Conservation (phyloP, 1,284 basidiomycete species). For the Ceratobasidium theobromae region DNA sequence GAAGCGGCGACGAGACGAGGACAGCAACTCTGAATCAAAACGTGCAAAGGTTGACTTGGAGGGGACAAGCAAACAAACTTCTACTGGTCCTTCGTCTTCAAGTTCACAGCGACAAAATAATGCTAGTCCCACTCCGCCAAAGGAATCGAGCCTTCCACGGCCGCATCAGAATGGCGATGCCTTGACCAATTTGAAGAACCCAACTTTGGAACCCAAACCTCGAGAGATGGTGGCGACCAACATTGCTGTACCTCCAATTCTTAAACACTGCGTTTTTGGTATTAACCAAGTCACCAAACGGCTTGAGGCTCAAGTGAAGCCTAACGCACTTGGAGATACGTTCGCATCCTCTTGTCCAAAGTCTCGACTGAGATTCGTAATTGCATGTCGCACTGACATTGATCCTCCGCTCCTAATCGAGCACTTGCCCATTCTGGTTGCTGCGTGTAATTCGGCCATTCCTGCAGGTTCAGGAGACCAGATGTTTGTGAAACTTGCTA, state of each 20-base stretch:
- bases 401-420: constrained; percentile 68
- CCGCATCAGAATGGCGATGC: too few species aligned
- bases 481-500: constrained; percentile 57
- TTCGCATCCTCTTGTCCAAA: constrained; percentile 31
- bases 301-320: constrained; percentile 60
- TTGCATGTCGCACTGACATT: constrained; percentile 71
- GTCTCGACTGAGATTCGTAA: constrained; percentile 50
- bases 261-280: constrained; percentile 62
- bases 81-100: neutral
- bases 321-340: neutral
- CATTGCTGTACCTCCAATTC: constrained; percentile 46
- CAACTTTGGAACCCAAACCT: too few species aligned
- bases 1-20: constrained; percentile 12
- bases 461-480: constrained; percentile 35
- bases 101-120: constrained; percentile 26
- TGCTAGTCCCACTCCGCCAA: constrained; percentile 26
- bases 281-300: constrained; percentile 80
- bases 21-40: neutral
- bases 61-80: neutral
- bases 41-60: constrained; percentile 10
- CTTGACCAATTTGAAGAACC: too few species aligned
- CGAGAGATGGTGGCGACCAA: too few species aligned
- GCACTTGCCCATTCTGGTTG: constrained; percentile 72
- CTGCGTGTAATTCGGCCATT: constrained; percentile 62
- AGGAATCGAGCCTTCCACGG: too few species aligned